Evolutionary conservation across 1,284 basidiomycete species (phyloP), one percentile per base, ranked within the genome.

Genomic region (Pseudozyma sp.): DNA sequence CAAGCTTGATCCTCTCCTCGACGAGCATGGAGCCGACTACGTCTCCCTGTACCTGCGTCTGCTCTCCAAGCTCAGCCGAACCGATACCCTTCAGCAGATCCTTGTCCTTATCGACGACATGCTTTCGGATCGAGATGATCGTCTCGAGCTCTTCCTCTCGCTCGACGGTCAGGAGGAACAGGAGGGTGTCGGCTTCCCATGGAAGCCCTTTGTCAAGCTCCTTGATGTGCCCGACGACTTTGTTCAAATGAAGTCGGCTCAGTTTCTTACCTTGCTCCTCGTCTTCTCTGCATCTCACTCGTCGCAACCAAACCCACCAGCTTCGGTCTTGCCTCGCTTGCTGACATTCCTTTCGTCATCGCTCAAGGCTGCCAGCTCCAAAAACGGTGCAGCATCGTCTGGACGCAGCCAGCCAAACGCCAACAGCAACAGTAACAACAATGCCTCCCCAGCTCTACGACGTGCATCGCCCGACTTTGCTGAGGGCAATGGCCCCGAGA

Each of bases 41-140:
- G 93, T 93, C 12, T 88, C 90, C n/a, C 88, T 99, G 38, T 98
- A 95, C 86, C 90, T 97, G 48, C 90, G 91, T 68, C 89, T 99
- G 21, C 89, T 99, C 82, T 93, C 94, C 88, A 97, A 97, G 86
- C 89, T 97, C 31, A 92, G 92, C 86, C 88, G 95, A 77, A 91
- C 93, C 51, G 96, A 99, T 85, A 96, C 95, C 5, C 92, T 97
- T 86, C 95, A 97, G 85, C 94, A 90, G 81, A 92, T 97, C 57
- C 89, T 99, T 25, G 93, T 96, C 47, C 89, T 95, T 73, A 92
- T 97, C 77, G 92, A 91, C 36, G 95, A 98, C 86, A 93, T 96
- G 79, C 89, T 99, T 44, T 85, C 89, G 72, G 93, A 93, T 34
- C 77, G 78, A 21, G 84, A 86, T 31, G 83, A 85, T 47, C 75